Evolutionary conservation across 495 filamentous ascomycete species (phyloP).

Genomic region (Neurospora cerealis): DNA sequence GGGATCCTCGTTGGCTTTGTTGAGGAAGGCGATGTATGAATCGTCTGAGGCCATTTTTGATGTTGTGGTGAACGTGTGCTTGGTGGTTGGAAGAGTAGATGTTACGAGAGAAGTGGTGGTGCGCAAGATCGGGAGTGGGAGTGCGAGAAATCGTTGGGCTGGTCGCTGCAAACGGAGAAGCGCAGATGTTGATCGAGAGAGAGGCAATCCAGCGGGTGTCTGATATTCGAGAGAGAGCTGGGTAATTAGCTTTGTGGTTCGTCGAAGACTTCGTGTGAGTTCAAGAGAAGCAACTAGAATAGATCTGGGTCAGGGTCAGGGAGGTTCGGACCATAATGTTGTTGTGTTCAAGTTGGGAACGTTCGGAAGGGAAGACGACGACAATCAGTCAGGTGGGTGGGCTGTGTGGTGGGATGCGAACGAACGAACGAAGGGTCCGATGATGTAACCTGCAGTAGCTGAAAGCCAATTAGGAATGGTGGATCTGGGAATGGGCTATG

Average conservation of each 20-base stretch:
- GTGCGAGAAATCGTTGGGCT: neutral
- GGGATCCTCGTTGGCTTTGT: slow-evolving; percentile 72
- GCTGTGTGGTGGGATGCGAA: neutral
- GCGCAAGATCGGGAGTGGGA: neutral
- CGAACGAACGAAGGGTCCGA: neutral
- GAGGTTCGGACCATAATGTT: slow-evolving; percentile 4
- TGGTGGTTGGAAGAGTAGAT: neutral
- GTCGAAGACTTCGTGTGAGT: neutral
- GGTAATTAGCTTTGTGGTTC: neutral
- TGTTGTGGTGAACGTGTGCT: neutral
- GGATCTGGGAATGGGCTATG: neutral
- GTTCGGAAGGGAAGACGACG: neutral
- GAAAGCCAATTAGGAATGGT: neutral
- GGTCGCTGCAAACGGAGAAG: neutral
- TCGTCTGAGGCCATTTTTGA: slow-evolving; percentile 64
- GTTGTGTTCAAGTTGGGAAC: neutral
- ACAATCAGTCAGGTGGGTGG: neutral
- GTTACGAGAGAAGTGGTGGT: no score
- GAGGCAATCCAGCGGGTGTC: neutral
- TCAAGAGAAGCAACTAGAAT: neutral
- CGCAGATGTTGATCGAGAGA: neutral
- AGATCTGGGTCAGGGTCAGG: neutral
- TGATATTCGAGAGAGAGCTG: neutral
- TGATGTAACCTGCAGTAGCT: slow-evolving; percentile 15
- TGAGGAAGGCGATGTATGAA: slow-evolving; percentile 68